phyloP scores from a whole-genome alignment of 345 rosid genomes.

The Gossypium bickii region DNA sequence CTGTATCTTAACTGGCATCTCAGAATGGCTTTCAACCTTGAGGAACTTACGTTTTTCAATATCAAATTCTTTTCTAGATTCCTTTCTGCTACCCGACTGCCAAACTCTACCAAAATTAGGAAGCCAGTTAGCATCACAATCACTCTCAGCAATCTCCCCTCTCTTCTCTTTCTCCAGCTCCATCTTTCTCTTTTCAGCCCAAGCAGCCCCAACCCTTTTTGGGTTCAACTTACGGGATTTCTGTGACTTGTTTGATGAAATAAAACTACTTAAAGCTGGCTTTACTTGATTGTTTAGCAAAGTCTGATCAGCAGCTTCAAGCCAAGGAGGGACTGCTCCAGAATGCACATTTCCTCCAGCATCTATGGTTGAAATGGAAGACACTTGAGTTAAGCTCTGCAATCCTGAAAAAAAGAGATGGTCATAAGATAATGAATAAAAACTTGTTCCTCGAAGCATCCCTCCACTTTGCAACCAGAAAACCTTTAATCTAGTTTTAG shows the following conservation, averaged over 20 bases:
- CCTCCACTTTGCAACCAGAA: not conserved
- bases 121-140: constrained; percentile 66
- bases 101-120: constrained; percentile 97
- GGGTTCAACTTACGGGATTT: constrained; percentile 69
- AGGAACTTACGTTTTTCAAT: constrained; percentile 53
- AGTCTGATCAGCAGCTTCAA: constrained; percentile 45
- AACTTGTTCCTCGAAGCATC: not conserved
- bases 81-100: constrained; percentile 87
- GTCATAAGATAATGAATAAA: not conserved
- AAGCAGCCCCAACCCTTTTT: constrained; percentile 88
- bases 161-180: constrained; percentile 85
- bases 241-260: constrained; percentile 30
- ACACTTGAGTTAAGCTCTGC: constrained; percentile 31
- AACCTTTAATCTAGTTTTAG: not conserved
- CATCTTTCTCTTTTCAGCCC: constrained; percentile 88
- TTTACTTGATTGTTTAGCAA: constrained; percentile 27
- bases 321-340: constrained; percentile 88
- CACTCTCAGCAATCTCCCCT: constrained; percentile 50
- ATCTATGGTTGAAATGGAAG: constrained; percentile 28
- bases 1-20: constrained; percentile 44
- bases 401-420: constrained; percentile 33
- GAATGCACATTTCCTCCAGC: constrained; percentile 66
- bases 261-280: constrained; percentile 24
- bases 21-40: constrained; percentile 39
- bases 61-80: constrained; percentile 86